A percentile compares a stretch with the other conserved stretches of the same genome.
These are phyloP conservation scores for Hypoxylon sp. DNA, from an alignment of 2,329 filamentous ascomycete genomes.

Conservation along the genomic window DNA sequence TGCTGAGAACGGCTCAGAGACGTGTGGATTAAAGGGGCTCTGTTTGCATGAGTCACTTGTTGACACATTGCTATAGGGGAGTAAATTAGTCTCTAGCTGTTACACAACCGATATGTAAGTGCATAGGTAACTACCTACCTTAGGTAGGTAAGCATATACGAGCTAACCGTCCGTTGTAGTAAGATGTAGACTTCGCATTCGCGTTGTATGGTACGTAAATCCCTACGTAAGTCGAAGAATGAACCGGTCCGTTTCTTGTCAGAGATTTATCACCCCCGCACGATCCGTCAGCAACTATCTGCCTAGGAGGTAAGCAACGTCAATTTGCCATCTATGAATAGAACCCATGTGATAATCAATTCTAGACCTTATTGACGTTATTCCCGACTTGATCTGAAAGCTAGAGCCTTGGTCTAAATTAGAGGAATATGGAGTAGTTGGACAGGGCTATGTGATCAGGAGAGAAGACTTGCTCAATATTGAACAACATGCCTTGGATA, in stretches of 20 bases:
- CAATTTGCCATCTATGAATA: constrained; percentile 13
- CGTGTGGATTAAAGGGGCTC: not conserved
- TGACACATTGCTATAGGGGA: too few relatives aligned
- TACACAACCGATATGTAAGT: not conserved
- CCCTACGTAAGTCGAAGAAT: not conserved
- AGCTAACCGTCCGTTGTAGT: not conserved
- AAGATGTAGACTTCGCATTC: constrained; percentile 1
- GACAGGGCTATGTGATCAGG: not conserved
- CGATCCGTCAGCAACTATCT: constrained; percentile 16
- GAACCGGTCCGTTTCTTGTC: constrained; percentile 24
- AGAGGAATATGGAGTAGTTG: not conserved
- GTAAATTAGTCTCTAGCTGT: not conserved
- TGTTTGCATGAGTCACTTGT: too few relatives aligned
- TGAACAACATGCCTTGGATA: not conserved
- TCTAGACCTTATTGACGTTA: not conserved
- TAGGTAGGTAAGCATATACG: constrained; percentile 10
- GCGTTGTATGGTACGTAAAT: not conserved
- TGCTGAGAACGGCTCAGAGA: not conserved
- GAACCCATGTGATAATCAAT: constrained; percentile 21
- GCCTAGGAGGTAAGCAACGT: not conserved
- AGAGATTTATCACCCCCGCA: constrained; percentile 19
- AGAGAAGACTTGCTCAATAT: not conserved
- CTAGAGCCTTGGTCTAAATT: not conserved
- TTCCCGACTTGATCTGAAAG: constrained; percentile 1
- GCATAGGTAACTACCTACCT: not conserved